Evolutionary conservation across 2,329 filamentous ascomycete species (phyloP).

Genomic region (Fusarium liriodendri): DNA sequence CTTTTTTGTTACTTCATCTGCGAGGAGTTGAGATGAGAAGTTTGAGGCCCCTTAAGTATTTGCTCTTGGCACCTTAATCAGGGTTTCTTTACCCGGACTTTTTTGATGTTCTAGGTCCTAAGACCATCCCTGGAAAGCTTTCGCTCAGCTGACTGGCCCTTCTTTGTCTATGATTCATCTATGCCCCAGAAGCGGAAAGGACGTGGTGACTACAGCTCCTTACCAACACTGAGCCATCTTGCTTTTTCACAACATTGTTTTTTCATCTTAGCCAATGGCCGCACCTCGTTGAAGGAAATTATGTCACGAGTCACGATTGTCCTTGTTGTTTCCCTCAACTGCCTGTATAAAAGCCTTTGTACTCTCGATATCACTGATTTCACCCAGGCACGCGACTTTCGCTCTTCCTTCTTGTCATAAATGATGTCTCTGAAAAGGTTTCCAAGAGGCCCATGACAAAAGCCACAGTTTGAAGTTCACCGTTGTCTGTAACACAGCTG

Average conservation of each 20-base stretch:
- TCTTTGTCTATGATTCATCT: background rate
- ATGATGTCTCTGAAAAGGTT: background rate
- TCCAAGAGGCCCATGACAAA: background rate
- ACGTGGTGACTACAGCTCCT: background rate
- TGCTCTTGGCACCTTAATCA: background rate
- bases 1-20: background rate
- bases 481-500: background rate
- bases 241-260: background rate
- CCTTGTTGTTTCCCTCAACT: background rate
- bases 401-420: background rate
- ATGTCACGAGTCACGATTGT: background rate
- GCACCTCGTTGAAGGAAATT: background rate
- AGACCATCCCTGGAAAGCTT: background rate
- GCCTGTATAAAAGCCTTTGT: background rate
- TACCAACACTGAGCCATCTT: background rate
- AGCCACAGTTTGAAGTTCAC: background rate
- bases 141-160: background rate
- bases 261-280: background rate
- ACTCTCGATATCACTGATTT: background rate
- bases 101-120: background rate
- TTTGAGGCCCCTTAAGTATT: background rate
- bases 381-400: background rate
- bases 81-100: background rate
- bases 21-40: background rate
- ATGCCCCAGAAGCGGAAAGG: background rate